Evolutionary conservation across 768 basidiomycete species (phyloP).

Genomic region (Saitozyma podzolica): DNA sequence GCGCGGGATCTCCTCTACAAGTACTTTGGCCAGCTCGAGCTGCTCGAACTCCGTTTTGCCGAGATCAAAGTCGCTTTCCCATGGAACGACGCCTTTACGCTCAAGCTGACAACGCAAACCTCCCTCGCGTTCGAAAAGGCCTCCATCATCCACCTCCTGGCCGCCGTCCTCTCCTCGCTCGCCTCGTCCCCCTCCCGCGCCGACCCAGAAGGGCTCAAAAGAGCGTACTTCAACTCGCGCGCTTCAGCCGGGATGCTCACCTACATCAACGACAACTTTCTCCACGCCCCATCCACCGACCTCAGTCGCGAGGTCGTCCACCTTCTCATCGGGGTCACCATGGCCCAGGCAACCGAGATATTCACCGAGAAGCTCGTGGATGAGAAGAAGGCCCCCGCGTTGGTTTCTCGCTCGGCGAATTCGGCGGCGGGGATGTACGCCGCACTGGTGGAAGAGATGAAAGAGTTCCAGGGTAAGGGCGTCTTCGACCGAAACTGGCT

Average conservation of each 20-base stretch:
- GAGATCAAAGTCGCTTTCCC: slow-evolving; percentile 95
- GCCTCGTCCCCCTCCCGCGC: slow-evolving; percentile 66
- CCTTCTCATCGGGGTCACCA: slow-evolving; percentile 79
- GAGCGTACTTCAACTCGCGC: slow-evolving; percentile 87
- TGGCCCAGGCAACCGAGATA: slow-evolving; percentile 92
- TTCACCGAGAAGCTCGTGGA: slow-evolving; percentile 93
- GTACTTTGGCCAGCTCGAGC: slow-evolving; percentile 98
- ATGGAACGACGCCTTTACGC: slow-evolving; percentile 94
- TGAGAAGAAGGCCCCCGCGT: slow-evolving; percentile 73
- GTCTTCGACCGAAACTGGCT: slow-evolving; percentile 96
- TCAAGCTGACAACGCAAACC: slow-evolving; percentile 88
- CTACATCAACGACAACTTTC: slow-evolving; percentile 99
- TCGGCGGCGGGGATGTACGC: slow-evolving; percentile 81
- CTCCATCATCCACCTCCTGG: slow-evolving; percentile 93
- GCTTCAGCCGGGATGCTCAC: slow-evolving; percentile 93
- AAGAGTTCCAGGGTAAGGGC: slow-evolving; percentile 94
- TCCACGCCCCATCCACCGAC: slow-evolving; percentile 95
- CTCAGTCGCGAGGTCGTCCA: slow-evolving; percentile 91
- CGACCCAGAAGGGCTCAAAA: slow-evolving; percentile 87
- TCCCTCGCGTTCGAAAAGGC: slow-evolving; percentile 99
- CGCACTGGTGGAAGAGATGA: slow-evolving; percentile 81
- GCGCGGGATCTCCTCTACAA: slow-evolving; percentile 95
- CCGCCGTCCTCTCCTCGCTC: slow-evolving; percentile 87
- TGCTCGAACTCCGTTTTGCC: slow-evolving; percentile 92
- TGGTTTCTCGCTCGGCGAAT: slow-evolving; percentile 79